A percentile compares a stretch with the other conserved stretches of the same genome.
phyloP scores from a whole-genome alignment of 441 rosid species.

The Rhodomyrtus psidioides region DNA sequence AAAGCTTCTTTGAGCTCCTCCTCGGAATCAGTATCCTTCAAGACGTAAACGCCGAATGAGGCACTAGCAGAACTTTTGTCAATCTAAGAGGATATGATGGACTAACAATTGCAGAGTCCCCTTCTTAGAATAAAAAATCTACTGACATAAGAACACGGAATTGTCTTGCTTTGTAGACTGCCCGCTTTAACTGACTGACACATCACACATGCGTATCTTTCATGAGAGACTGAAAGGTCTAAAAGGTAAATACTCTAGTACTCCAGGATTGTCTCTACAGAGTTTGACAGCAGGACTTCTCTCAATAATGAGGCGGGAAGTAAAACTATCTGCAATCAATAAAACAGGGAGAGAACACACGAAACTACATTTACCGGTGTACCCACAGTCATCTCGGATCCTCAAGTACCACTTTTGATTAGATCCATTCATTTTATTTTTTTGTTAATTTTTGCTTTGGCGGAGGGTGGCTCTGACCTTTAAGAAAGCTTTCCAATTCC shows the following conservation, averaged over 20 bases:
- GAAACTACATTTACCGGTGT: neutral
- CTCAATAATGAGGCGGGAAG: neutral
- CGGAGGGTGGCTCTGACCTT: neutral
- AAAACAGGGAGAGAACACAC: neutral
- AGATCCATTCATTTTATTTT: neutral
- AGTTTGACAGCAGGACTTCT: neutral
- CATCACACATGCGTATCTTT: neutral
- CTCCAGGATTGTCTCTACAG: neutral
- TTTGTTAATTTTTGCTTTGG: neutral
- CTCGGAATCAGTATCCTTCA: constrained; percentile 24
- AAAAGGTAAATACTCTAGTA: neutral
- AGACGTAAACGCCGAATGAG: neutral
- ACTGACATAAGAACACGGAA: neutral
- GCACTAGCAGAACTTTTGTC: neutral
- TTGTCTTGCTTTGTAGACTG: neutral
- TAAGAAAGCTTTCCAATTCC: neutral
- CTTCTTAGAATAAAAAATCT: neutral
- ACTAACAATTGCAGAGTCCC: neutral
- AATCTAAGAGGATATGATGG: neutral
- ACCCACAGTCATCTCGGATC: neutral
- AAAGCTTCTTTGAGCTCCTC: constrained; percentile 29
- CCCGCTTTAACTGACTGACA: neutral
- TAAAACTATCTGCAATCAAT: neutral
- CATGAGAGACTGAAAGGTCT: neutral
- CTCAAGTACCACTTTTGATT: neutral